Percentiles rank a stretch among this genome's conserved stretches.
Evolutionary conservation across 2,329 filamentous ascomycete species (phyloP).

Genomic region (Colletotrichum graminicola): DNA sequence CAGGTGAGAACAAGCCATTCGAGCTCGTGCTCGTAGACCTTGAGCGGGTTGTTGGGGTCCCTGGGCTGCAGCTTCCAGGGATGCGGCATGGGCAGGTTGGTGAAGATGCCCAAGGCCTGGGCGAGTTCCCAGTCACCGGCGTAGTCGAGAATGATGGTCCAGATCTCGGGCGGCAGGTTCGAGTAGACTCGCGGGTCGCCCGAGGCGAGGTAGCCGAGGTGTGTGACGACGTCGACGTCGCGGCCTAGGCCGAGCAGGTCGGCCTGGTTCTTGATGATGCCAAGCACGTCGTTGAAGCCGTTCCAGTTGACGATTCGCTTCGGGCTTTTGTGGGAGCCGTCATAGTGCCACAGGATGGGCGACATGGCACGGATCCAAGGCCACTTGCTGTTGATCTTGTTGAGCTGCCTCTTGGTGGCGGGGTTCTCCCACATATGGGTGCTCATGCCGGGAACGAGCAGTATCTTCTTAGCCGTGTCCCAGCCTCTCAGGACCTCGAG

Average conservation of each 20-base stretch:
- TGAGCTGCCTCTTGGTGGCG: slow-evolving; percentile 87
- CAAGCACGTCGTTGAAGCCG: slow-evolving; percentile 77
- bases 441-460: slow-evolving; percentile 91
- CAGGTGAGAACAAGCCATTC: slow-evolving; percentile 87
- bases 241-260: slow-evolving; percentile 80
- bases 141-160: slow-evolving; percentile 88
- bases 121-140: slow-evolving; percentile 93
- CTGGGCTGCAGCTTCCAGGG: slow-evolving; percentile 76
- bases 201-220: slow-evolving; percentile 52
- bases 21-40: slow-evolving; percentile 80
- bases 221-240: slow-evolving; percentile 71
- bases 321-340: slow-evolving; percentile 59
- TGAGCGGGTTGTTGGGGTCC: slow-evolving; percentile 72
- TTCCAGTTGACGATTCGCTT: slow-evolving; percentile 72
- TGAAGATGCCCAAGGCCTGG: slow-evolving; percentile 83
- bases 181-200: slow-evolving; percentile 52
- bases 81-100: slow-evolving; percentile 77
- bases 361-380: slow-evolving; percentile 86
- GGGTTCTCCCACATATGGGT: slow-evolving; percentile 91
- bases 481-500: slow-evolving; percentile 86
- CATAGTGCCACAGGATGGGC: slow-evolving; percentile 86
- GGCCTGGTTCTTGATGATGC: slow-evolving; percentile 81
- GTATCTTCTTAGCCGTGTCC: slow-evolving; percentile 86
- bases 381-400: slow-evolving; percentile 86
- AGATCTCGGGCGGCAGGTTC: slow-evolving; percentile 84